Evolutionary conservation across 768 basidiomycete genomes (phyloP).

Genomic region (Mycena latifolia): DNA sequence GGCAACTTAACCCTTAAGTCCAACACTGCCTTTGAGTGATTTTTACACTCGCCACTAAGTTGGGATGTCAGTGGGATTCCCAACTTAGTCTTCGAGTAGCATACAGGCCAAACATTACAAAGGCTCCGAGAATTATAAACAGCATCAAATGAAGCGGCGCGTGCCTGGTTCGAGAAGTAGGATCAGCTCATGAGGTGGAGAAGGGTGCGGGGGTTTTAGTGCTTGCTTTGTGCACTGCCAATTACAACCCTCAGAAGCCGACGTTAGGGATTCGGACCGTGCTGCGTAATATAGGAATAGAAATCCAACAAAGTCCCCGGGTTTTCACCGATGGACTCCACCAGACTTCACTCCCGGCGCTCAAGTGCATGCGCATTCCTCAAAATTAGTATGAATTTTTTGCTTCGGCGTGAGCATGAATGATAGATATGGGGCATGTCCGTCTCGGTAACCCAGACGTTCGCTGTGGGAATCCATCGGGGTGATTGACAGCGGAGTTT

Average conservation of each 20-base stretch:
- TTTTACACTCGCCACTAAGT: conserved; percentile 9
- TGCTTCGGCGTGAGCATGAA: conserved; percentile 11
- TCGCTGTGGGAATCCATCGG: conserved; percentile 10
- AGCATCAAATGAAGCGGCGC: conserved; percentile 10
- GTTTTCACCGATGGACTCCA: conserved; percentile 15
- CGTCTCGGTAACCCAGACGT: background rate
- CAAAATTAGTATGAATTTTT: conserved; percentile 13
- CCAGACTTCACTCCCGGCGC: conserved; percentile 6
- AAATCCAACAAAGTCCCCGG: conserved; percentile 13
- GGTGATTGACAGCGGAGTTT: conserved; percentile 10
- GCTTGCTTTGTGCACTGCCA: conserved; percentile 11
- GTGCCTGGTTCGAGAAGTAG: conserved; percentile 8
- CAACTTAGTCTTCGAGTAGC: no score
- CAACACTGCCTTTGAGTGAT: background rate
- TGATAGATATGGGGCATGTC: conserved; percentile 6
- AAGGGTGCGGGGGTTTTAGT: conserved; percentile 9
- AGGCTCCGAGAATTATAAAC: conserved; percentile 5
- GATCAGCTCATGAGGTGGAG: conserved; percentile 13
- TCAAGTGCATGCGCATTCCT: conserved; percentile 12
- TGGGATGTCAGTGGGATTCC: conserved; percentile 3
- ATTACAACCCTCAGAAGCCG: conserved; percentile 10
- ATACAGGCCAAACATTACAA: no score
- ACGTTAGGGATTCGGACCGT: conserved; percentile 13
- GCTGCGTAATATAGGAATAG: conserved; percentile 14
- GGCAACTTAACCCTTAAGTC: background rate